phyloP scores from a whole-genome alignment of 768 basidiomycete species.

The Hemileccinum impolitum region DNA sequence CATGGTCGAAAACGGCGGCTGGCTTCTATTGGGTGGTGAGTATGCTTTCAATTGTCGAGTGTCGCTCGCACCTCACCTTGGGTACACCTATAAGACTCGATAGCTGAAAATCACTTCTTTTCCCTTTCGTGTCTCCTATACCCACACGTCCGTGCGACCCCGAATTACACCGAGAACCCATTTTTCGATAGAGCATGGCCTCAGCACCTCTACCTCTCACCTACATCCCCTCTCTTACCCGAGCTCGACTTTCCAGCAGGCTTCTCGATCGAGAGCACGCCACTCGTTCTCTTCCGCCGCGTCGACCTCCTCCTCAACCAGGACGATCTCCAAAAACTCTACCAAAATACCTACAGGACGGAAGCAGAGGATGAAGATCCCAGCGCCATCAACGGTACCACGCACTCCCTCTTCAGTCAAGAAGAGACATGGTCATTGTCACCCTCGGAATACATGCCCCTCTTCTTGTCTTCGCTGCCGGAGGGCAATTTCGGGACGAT shows the following conservation, averaged over 20 bases:
- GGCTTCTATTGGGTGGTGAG: constrained; percentile 64
- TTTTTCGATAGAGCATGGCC: constrained; percentile 64
- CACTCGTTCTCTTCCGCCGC: constrained; percentile 63
- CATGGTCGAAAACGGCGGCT: constrained; percentile 66
- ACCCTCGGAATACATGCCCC: constrained; percentile 48
- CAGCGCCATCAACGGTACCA: constrained; percentile 21
- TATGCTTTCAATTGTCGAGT: constrained; percentile 2
- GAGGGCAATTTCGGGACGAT: constrained; percentile 56
- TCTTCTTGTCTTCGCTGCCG: constrained; percentile 45
- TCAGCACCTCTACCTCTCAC: constrained; percentile 60
- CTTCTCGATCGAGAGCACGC: constrained; percentile 56
- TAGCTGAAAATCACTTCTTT: constrained; percentile 73
- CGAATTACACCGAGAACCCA: constrained; percentile 51
- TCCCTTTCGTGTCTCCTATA: constrained; percentile 64
- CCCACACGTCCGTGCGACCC: constrained; percentile 65
- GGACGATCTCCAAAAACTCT: constrained; percentile 46
- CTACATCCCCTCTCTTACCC: constrained; percentile 38
- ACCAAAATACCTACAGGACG: constrained; percentile 27
- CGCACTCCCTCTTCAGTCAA: constrained; percentile 47
- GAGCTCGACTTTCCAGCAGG: constrained; percentile 43
- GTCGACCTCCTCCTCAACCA: constrained; percentile 55
- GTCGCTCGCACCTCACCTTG: neutral
- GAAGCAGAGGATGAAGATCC: constrained; percentile 16
- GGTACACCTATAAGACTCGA: constrained; percentile 49
- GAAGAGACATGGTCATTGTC: constrained; percentile 54